phyloP scores from a whole-genome alignment of 1,284 basidiomycete genomes.

The Bjerkandera adusta region DNA sequence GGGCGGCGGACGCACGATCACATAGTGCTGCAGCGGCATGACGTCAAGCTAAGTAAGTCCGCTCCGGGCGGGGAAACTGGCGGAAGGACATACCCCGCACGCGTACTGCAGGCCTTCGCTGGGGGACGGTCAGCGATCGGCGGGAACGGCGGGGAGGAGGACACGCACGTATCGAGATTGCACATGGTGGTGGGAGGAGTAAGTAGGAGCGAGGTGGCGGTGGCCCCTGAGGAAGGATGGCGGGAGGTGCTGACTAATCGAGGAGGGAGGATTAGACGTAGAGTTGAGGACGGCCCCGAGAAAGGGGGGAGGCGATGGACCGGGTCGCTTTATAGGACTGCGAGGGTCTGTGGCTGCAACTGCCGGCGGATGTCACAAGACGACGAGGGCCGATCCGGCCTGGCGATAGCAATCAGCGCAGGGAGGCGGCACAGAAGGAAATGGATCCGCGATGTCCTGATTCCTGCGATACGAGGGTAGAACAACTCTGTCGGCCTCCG shows the following conservation, averaged over 20 bases:
- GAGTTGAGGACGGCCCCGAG: constrained; percentile 11
- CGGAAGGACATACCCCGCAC: constrained; percentile 58
- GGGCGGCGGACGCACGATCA: constrained; percentile 38
- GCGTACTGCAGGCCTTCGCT: constrained; percentile 76
- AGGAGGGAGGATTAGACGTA: constrained; percentile 7
- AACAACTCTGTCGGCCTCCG: too few relatives aligned
- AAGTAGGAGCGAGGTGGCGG: constrained; percentile 1
- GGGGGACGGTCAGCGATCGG: constrained; percentile 17
- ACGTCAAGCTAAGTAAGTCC: constrained; percentile 23
- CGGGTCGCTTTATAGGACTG: constrained; percentile 20
- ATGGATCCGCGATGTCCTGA: constrained; percentile 19
- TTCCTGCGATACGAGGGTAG: too few relatives aligned
- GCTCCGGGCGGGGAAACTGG: constrained; percentile 18
- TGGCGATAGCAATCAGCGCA: constrained; percentile 26
- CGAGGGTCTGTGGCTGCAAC: constrained; percentile 5
- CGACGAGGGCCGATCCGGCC: constrained; percentile 26
- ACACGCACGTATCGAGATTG: constrained; percentile 66
- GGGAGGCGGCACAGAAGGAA: constrained; percentile 15
- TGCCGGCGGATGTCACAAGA: constrained; percentile 24
- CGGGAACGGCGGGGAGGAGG: constrained; percentile 14
- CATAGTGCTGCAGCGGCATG: constrained; percentile 44
- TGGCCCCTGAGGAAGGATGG: neutral
- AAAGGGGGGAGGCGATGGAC: constrained; percentile 13
- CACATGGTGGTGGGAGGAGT: constrained; percentile 48
- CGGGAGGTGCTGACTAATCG: neutral